Conservation (phyloP, 202 grass and related monocot species). For the Zoysia matrella region DNA sequence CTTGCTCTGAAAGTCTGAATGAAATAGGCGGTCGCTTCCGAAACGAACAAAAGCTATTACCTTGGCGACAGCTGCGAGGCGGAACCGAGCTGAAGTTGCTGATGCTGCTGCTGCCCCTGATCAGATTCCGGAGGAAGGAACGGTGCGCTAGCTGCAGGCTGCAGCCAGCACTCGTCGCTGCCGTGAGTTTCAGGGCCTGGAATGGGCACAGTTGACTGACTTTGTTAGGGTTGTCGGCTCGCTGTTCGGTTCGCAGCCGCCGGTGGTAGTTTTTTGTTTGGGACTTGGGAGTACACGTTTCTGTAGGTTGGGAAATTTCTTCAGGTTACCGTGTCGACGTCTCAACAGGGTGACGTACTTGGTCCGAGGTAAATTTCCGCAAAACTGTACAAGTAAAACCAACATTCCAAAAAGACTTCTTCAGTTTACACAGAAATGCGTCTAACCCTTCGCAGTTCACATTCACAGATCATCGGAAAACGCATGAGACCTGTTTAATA, state of each 20-base stretch:
- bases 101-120: too few species aligned
- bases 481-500: not conserved
- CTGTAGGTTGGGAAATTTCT: not conserved
- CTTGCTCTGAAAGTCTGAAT: conserved; percentile 18
- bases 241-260: too few species aligned
- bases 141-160: too few species aligned
- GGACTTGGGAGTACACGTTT: not conserved
- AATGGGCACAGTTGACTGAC: not conserved
- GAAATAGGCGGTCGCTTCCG: not conserved
- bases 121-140: too few species aligned
- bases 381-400: not conserved
- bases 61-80: too few species aligned
- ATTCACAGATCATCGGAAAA: not conserved
- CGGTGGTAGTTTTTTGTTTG: not conserved
- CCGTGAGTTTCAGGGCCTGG: not conserved
- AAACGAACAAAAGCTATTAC: not conserved
- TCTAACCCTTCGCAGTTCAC: not conserved
- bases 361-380: not conserved
- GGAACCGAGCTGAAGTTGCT: not conserved
- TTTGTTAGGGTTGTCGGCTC: not conserved
- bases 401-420: not conserved
- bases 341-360: not conserved
- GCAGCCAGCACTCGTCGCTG: not conserved
- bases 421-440: not conserved
- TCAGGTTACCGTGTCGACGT: not conserved